Percentiles rank a stretch among this genome's conserved stretches.
These are phyloP conservation scores for Trametes pubescens DNA, from an alignment of 1,284 basidiomycete genomes.

Conservation along the genomic window DNA sequence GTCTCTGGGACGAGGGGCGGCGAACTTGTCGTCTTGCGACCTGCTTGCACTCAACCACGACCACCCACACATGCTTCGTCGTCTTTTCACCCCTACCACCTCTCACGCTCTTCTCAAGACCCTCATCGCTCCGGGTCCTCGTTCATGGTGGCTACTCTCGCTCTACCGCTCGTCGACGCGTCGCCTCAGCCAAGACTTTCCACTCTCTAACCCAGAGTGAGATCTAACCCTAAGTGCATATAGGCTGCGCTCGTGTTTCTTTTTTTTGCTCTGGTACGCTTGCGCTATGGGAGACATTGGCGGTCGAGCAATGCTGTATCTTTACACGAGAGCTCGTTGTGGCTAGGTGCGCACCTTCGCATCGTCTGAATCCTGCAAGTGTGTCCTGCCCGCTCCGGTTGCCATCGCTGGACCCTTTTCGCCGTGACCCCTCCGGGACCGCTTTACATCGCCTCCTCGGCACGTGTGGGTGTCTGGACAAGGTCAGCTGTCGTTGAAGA, in stretches of 20 bases:
- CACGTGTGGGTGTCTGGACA: conserved; percentile 45
- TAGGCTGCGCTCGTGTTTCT: conserved; percentile 43
- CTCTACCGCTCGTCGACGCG: conserved; percentile 32
- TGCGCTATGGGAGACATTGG: conserved; percentile 29
- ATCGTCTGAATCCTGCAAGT: conserved; percentile 33
- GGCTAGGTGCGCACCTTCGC: conserved; percentile 19
- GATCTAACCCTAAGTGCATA: conserved; percentile 60
- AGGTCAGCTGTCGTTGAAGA: conserved; percentile 28
- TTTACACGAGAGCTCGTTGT: conserved; percentile 1
- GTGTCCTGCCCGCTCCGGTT: conserved; percentile 21
- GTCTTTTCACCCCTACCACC: conserved; percentile 5
- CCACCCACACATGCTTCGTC: conserved; percentile 18
- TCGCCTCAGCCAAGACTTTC: conserved; percentile 43
- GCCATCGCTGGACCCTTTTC: conserved; percentile 32
- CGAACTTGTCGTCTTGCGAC: background rate
- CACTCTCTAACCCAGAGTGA: conserved; percentile 48
- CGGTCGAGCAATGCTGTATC: conserved; percentile 39
- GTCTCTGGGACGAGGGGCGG: background rate
- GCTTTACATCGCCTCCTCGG: conserved; percentile 55
- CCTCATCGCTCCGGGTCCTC: conserved; percentile 42
- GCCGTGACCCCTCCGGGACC: conserved; percentile 45
- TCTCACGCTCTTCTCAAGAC: conserved; percentile 30
- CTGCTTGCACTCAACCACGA: conserved; percentile 32
- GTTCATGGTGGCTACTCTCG: conserved; percentile 19
- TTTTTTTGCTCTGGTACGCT: conserved; percentile 42